phyloP scores from a whole-genome alignment of 495 filamentous ascomycete genomes.

The Penicillium fimorum region DNA sequence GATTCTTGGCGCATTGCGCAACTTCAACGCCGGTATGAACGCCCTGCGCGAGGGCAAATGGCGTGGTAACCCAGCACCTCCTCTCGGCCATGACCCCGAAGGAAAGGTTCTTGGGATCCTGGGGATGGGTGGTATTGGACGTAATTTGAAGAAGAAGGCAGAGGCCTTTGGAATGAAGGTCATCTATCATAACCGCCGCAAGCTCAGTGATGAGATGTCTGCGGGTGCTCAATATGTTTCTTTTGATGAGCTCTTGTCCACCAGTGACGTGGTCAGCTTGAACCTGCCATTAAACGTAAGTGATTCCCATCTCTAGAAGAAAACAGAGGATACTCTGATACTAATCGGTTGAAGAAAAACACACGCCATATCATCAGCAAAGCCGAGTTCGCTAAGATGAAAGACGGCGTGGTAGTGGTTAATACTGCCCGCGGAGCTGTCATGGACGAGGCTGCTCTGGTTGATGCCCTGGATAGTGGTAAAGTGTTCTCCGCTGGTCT shows the following conservation, averaged over 20 bases:
- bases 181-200: constrained; percentile 64
- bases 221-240: constrained; percentile 64
- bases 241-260: constrained; percentile 64
- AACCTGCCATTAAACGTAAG: constrained; percentile 74
- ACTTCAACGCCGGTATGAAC: constrained; percentile 63
- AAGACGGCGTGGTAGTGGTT: constrained; percentile 66
- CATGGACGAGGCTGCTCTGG: constrained; percentile 70
- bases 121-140: constrained; percentile 87
- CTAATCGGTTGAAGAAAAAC: constrained; percentile 44
- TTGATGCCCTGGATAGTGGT: constrained; percentile 58
- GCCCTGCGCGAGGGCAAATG: constrained; percentile 60
- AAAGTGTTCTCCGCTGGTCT: constrained; percentile 61
- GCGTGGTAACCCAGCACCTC: constrained; percentile 46
- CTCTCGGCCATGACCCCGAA: constrained; percentile 60
- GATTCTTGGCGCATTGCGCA: constrained; percentile 71
- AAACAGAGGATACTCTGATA: background rate
- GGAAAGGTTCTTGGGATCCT: constrained; percentile 71
- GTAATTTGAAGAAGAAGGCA: constrained; percentile 54
- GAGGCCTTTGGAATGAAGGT: constrained; percentile 64
- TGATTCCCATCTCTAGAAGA: constrained; percentile 10
- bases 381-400: constrained; percentile 65
- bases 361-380: constrained; percentile 66
- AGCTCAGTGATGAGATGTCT: constrained; percentile 53
- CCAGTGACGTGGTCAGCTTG: constrained; percentile 72
- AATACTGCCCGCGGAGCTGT: constrained; percentile 70